Evolutionary conservation across 2,329 filamentous ascomycete genomes (phyloP).

Genomic region (Epichloe typhina): DNA sequence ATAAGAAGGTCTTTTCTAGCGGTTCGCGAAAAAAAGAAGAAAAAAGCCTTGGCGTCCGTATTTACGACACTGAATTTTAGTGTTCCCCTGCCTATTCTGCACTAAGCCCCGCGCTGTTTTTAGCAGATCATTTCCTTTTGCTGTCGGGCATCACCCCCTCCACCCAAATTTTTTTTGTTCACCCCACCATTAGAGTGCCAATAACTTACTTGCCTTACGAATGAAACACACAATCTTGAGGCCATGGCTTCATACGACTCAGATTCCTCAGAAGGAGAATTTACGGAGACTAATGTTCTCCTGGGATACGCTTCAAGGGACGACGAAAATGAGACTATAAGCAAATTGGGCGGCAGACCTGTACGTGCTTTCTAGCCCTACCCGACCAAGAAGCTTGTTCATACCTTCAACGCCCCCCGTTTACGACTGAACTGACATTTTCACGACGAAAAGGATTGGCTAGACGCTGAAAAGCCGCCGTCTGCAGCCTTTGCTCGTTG

Average conservation of each 20-base stretch:
- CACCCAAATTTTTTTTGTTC: not conserved
- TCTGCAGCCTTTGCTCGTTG: conserved; percentile 71
- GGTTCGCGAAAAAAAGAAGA: too few relatives aligned
- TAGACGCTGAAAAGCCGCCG: conserved; percentile 57
- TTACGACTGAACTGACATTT: not conserved
- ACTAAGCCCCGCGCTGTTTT: not conserved
- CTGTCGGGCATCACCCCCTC: too few relatives aligned
- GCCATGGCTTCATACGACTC: conserved; percentile 71
- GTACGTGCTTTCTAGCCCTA: conserved; percentile 36
- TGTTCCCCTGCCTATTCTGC: not conserved
- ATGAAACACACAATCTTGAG: not conserved
- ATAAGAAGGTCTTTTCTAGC: too few relatives aligned
- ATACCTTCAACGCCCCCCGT: not conserved
- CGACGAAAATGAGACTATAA: conserved; percentile 67
- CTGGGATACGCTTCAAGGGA: conserved; percentile 81
- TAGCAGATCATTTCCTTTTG: not conserved
- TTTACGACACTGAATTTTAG: too few relatives aligned
- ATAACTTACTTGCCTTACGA: not conserved
- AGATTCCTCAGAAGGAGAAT: conserved; percentile 63
- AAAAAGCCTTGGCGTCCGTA: too few relatives aligned
- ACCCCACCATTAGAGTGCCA: not conserved
- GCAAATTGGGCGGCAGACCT: conserved; percentile 74
- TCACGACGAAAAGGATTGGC: conserved; percentile 54
- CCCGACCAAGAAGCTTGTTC: not conserved
- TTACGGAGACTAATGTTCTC: conserved; percentile 73